Conservation (phyloP, 1,284 basidiomycete species). For the Cutaneotrichosporon mucoides region DNA sequence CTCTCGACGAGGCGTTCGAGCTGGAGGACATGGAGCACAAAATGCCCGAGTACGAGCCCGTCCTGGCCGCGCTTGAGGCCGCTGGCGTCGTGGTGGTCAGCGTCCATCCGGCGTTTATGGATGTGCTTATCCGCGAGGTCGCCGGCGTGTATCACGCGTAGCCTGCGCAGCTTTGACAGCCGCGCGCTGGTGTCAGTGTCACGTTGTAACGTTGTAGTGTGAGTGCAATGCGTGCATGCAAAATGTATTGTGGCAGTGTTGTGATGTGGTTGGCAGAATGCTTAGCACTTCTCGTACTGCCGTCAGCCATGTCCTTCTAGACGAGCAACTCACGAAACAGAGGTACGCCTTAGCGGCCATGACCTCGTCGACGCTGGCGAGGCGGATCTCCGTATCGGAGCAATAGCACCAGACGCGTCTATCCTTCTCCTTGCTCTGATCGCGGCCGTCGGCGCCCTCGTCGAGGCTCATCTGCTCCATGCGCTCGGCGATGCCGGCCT, state of each 20-base stretch:
- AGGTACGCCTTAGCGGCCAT: conserved; percentile 85
- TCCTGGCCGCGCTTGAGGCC: neutral
- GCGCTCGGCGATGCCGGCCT: neutral
- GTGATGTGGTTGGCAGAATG: neutral
- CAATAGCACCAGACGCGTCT: conserved; percentile 79
- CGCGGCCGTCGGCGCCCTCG: neutral
- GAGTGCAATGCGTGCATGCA: neutral
- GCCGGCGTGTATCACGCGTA: neutral
- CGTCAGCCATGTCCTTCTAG: neutral
- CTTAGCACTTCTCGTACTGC: conserved; percentile 21
- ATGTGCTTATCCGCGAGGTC: conserved; percentile 7
- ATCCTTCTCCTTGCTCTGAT: conserved; percentile 18
- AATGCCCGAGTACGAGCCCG: neutral
- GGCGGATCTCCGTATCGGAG: conserved; percentile 71
- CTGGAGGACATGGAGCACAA: too few relatives aligned
- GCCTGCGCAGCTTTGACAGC: neutral
- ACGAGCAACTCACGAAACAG: conserved; percentile 41
- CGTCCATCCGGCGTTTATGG: conserved; percentile 11
- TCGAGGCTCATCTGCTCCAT: neutral
- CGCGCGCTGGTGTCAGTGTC: neutral
- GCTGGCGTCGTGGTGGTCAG: conserved; percentile 2
- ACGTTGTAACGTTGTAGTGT: too few relatives aligned
- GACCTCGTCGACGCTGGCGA: conserved; percentile 79
- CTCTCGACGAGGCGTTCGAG: too few relatives aligned
- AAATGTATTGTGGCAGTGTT: neutral